These are phyloP conservation scores for Blastobotrys buckinghamii DNA, from an alignment of 1,139 yeast species.

Conservation along the genomic window DNA sequence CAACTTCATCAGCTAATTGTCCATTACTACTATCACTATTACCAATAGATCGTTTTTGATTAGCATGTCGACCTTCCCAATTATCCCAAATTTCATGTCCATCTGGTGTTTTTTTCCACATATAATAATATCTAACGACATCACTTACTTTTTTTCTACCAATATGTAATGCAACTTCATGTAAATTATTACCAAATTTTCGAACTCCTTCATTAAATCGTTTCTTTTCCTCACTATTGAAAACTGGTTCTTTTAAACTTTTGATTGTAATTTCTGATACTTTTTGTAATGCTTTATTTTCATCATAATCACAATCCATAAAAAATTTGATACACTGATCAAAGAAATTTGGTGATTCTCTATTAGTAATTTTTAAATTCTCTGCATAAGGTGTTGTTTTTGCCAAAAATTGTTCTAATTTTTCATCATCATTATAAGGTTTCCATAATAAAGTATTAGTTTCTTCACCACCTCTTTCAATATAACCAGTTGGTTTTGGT, in stretches of 20 bases:
- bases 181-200: slow-evolving; percentile 72
- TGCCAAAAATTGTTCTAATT: slow-evolving; percentile 50
- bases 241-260: slow-evolving; percentile 67
- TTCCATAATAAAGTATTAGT: slow-evolving; percentile 71
- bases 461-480: slow-evolving; percentile 74
- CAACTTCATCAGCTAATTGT: slow-evolving; percentile 42
- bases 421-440: slow-evolving; percentile 27
- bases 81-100: slow-evolving; percentile 83
- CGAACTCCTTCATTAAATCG: slow-evolving; percentile 73
- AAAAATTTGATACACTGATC: slow-evolving; percentile 62
- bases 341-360: slow-evolving; percentile 65
- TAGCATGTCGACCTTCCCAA: slow-evolving; percentile 55
- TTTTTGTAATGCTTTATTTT: slow-evolving; percentile 39
- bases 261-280: slow-evolving; percentile 48
- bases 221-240: slow-evolving; percentile 54
- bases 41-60: slow-evolving; percentile 38
- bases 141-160: slow-evolving; percentile 64
- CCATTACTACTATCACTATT: slow-evolving; percentile 19
- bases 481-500: slow-evolving; percentile 69
- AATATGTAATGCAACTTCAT: slow-evolving; percentile 65
- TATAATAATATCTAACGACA: slow-evolving; percentile 78
- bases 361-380: slow-evolving; percentile 40
- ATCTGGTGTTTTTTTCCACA: slow-evolving; percentile 81
- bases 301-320: slow-evolving; percentile 48
- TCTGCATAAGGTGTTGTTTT: slow-evolving; percentile 55